Percentiles rank a stretch among this genome's conserved stretches.
phyloP scores from a whole-genome alignment of 768 basidiomycete genomes.

The Trametes gibbosa region DNA sequence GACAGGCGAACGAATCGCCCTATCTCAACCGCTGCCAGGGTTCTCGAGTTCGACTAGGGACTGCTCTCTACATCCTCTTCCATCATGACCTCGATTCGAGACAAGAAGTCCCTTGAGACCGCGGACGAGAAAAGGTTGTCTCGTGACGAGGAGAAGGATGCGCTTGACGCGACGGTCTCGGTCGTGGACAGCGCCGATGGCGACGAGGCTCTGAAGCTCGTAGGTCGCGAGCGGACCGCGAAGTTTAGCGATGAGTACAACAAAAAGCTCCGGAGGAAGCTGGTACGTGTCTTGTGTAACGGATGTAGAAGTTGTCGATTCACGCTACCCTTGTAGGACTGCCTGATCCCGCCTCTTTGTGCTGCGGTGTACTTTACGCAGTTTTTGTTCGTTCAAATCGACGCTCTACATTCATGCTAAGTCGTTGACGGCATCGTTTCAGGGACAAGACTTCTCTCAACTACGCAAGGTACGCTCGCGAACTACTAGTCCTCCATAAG shows the following conservation, averaged over 20 bases:
- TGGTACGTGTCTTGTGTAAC: slow-evolving; percentile 37
- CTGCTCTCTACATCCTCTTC: background rate
- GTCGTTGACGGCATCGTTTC: background rate
- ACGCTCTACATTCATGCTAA: background rate
- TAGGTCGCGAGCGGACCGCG: slow-evolving; percentile 47
- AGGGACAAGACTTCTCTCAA: slow-evolving; percentile 71
- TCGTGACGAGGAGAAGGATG: slow-evolving; percentile 23
- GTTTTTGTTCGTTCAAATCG: slow-evolving; percentile 44
- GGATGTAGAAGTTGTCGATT: background rate
- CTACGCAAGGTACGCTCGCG: slow-evolving; percentile 53
- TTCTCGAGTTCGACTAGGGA: background rate
- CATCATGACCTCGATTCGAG: slow-evolving; percentile 17
- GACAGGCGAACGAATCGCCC: background rate
- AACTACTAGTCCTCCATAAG: background rate
- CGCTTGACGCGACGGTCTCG: slow-evolving; percentile 14
- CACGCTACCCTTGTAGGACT: slow-evolving; percentile 36
- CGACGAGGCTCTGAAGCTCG: slow-evolving; percentile 60
- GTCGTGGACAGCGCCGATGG: slow-evolving; percentile 40
- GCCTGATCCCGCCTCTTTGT: slow-evolving; percentile 51
- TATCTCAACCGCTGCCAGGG: background rate
- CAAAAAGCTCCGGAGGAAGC: slow-evolving; percentile 51
- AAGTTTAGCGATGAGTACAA: slow-evolving; percentile 66
- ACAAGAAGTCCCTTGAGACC: slow-evolving; percentile 15
- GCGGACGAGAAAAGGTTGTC: slow-evolving; percentile 9
- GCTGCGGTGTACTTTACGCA: slow-evolving; percentile 70